These are phyloP conservation scores for Coemansia umbellata DNA, from an alignment of 192 early-diverging fungal species.

Conservation along the genomic window DNA sequence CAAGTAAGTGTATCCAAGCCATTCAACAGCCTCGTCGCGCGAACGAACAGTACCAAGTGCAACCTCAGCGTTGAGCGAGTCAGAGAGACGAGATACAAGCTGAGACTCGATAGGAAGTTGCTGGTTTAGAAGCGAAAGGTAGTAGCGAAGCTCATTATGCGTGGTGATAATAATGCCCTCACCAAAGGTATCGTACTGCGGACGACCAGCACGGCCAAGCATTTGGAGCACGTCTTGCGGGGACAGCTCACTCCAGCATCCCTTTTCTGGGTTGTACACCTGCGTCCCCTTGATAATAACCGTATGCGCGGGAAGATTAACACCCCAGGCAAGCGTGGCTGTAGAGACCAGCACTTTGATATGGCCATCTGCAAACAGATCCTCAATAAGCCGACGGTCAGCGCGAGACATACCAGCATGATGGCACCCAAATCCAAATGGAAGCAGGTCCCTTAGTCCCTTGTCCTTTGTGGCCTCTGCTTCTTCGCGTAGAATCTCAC, in stretches of 20 bases:
- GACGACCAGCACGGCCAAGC: conserved; percentile 95
- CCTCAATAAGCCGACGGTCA: conserved; percentile 91
- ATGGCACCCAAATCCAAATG: conserved; percentile 94
- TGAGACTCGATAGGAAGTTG: conserved; percentile 98
- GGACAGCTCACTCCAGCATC: conserved; percentile 89
- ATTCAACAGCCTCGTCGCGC: conserved; percentile 91
- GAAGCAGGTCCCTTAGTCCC: conserved; percentile 84
- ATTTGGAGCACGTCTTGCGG: conserved; percentile 98
- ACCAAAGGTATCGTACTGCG: conserved; percentile 92
- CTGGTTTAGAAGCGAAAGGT: conserved; percentile 89
- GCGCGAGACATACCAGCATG: conserved; percentile 93
- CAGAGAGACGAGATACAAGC: conserved; percentile 79
- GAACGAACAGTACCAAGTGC: conserved; percentile 87
- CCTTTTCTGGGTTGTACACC: conserved; percentile 94
- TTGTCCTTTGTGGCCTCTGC: conserved; percentile 75
- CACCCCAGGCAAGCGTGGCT: conserved; percentile 98
- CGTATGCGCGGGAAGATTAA: conserved; percentile 96
- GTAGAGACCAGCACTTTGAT: conserved; percentile 93
- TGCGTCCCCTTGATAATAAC: conserved; percentile 99
- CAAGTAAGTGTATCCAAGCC: conserved; percentile 94
- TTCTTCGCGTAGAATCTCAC: conserved; percentile 81
- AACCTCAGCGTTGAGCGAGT: conserved; percentile 95
- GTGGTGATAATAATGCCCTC: conserved; percentile 97
- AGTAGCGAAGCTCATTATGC: conserved; percentile 90
- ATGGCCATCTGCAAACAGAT: conserved; percentile 87